phyloP scores from a whole-genome alignment of 2,329 filamentous ascomycete species.

The Nakataea oryzae region DNA sequence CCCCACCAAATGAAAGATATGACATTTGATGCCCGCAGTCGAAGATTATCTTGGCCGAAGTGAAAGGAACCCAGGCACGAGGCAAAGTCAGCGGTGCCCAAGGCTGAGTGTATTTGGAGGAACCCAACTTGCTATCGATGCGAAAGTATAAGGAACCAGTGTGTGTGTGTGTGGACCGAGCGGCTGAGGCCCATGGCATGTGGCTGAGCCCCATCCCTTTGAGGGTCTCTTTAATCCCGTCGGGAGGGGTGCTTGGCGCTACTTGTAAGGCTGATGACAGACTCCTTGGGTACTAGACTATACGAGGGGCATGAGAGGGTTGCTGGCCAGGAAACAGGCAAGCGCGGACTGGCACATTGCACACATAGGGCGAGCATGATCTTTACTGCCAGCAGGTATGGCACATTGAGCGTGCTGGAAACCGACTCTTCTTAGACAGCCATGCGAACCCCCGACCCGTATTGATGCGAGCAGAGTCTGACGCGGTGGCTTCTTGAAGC shows the following conservation, averaged over 20 bases:
- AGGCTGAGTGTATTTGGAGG: neutral
- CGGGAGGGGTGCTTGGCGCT: conserved; percentile 44
- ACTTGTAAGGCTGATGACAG: conserved; percentile 43
- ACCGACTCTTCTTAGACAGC: conserved; percentile 39
- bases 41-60: too few species aligned
- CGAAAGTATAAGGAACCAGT: conserved; percentile 64
- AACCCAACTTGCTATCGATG: conserved; percentile 46
- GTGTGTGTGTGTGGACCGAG: conserved; percentile 54
- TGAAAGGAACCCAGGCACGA: neutral
- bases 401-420: conserved; percentile 41
- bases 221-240: conserved; percentile 63
- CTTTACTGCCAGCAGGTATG: conserved; percentile 33
- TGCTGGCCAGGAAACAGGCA: conserved; percentile 36
- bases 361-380: conserved; percentile 40
- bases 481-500: too few species aligned
- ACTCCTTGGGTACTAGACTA: too few species aligned
- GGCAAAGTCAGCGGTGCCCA: neutral
- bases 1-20: too few species aligned
- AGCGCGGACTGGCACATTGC: conserved; percentile 35
- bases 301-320: conserved; percentile 37
- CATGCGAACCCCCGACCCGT: conserved; percentile 24
- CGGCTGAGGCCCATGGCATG: conserved; percentile 58
- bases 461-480: neutral
- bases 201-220: conserved; percentile 69
- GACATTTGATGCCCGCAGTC: too few species aligned